Conservation (phyloP, 1,284 basidiomycete species). For the Sporisorium reilianum region DNA sequence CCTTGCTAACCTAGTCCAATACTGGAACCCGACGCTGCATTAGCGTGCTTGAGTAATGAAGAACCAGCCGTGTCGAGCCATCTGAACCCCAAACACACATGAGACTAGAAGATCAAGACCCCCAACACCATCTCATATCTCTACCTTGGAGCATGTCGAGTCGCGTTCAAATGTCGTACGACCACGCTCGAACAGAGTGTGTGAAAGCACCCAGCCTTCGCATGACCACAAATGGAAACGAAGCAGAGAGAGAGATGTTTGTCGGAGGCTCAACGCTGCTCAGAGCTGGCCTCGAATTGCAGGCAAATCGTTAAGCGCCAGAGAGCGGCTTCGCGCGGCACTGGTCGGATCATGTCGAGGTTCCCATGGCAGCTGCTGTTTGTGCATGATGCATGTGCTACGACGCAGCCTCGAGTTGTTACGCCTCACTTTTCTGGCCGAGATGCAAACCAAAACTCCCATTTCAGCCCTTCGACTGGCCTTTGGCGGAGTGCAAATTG, state of each 20-base stretch:
- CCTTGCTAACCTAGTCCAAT: too few species aligned
- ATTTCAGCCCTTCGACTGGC: neutral
- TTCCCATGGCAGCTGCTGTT: neutral
- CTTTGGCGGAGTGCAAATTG: neutral
- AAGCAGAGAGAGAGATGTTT: neutral
- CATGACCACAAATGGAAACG: too few species aligned
- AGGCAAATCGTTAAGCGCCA: conserved; percentile 4
- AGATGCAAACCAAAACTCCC: neutral
- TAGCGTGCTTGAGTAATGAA: neutral
- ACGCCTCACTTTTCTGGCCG: neutral
- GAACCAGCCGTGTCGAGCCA: neutral
- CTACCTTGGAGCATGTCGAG: neutral
- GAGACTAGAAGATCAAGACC: neutral
- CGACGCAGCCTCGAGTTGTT: neutral
- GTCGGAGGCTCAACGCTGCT: neutral
- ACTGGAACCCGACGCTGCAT: neutral
- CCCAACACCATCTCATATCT: neutral
- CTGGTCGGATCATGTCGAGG: too few species aligned
- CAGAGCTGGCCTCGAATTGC: too few species aligned
- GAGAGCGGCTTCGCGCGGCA: too few species aligned
- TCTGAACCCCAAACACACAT: neutral
- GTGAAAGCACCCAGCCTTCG: neutral
- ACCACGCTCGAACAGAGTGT: neutral
- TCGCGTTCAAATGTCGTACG: neutral
- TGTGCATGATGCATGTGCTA: neutral